Conservation (phyloP, 768 basidiomycete genomes). For the Ramaria sp. region DNA sequence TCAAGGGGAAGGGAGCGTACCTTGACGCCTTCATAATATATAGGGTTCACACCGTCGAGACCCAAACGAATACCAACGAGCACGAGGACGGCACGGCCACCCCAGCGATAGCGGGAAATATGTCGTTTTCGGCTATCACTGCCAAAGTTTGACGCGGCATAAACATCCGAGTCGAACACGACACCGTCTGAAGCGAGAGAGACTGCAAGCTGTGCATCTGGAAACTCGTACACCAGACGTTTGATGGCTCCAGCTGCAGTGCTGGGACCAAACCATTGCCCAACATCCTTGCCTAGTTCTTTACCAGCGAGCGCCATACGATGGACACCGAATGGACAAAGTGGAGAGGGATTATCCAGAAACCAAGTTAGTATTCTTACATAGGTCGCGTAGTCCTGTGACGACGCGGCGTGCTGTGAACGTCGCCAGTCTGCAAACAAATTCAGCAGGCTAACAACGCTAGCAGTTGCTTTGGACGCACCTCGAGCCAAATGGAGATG, state of each 20-base stretch:
- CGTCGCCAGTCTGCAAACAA: constrained; percentile 68
- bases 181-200: constrained; percentile 74
- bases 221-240: constrained; percentile 71
- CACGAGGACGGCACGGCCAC: constrained; percentile 73
- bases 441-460: background rate
- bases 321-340: constrained; percentile 90
- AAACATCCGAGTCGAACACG: constrained; percentile 80
- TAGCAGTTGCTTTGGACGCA: constrained; percentile 21
- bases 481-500: constrained; percentile 68
- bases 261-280: constrained; percentile 97
- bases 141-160: constrained; percentile 48
- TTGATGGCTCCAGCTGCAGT: constrained; percentile 96
- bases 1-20: constrained; percentile 22
- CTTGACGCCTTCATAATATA: constrained; percentile 84
- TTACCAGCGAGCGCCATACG: constrained; percentile 93
- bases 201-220: constrained; percentile 72
- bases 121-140: constrained; percentile 4
- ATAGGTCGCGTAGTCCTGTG: constrained; percentile 71
- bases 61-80: constrained; percentile 82
- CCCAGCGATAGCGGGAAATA: constrained; percentile 42
- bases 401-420: constrained; percentile 48
- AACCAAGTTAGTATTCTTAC: constrained; percentile 93
- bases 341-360: constrained; percentile 74
- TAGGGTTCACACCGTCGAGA: constrained; percentile 87
- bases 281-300: constrained; percentile 88